A percentile compares a stretch with the other conserved stretches of the same genome.
phyloP scores from a whole-genome alignment of 2,329 filamentous ascomycete species.

The Colletotrichum graminicola region DNA sequence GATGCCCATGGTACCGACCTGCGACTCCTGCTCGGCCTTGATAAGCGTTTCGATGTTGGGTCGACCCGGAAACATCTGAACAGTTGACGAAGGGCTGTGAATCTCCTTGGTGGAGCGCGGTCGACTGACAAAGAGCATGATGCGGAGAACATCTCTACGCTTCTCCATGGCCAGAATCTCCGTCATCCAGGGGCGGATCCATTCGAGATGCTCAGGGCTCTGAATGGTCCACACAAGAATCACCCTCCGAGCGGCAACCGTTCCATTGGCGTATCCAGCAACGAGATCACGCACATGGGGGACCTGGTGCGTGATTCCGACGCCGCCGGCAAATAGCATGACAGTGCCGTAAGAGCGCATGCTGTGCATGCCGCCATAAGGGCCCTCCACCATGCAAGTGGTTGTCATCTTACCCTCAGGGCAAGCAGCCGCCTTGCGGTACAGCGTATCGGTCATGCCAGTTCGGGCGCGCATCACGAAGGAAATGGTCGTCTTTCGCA shows the following conservation, averaged over 20 bases:
- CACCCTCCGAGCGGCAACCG: constrained; percentile 77
- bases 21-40: constrained; percentile 79
- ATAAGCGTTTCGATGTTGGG: constrained; percentile 81
- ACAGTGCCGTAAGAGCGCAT: constrained; percentile 83
- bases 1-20: constrained; percentile 80
- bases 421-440: constrained; percentile 73
- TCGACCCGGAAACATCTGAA: constrained; percentile 87
- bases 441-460: constrained; percentile 78
- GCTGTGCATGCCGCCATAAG: constrained; percentile 79
- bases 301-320: constrained; percentile 84
- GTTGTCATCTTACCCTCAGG: constrained; percentile 73
- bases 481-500: constrained; percentile 74
- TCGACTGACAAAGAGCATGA: constrained; percentile 82
- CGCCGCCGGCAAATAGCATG: constrained; percentile 83
- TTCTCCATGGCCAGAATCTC: constrained; percentile 81
- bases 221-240: constrained; percentile 85
- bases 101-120: constrained; percentile 84
- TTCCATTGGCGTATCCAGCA: constrained; percentile 74
- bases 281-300: constrained; percentile 81
- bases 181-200: constrained; percentile 88
- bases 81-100: constrained; percentile 80
- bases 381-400: constrained; percentile 78
- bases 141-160: constrained; percentile 78
- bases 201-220: constrained; percentile 83
- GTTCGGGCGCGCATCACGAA: constrained; percentile 81